Percentiles rank a stretch among this genome's conserved stretches.
phyloP scores from a whole-genome alignment of 2,329 filamentous ascomycete genomes.

The Tolypocladium amazonense region DNA sequence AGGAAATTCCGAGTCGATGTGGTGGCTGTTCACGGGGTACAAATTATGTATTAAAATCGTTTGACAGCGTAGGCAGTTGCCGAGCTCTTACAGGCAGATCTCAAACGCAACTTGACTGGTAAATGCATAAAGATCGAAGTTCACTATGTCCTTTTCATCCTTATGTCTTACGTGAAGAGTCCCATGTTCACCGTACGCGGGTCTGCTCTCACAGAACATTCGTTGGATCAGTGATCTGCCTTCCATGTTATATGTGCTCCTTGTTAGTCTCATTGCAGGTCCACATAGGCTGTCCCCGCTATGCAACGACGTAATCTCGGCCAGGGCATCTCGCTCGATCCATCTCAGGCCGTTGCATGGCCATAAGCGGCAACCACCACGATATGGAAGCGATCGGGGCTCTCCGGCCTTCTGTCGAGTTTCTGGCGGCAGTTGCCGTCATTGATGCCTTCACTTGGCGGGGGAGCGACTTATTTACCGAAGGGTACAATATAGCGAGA shows the following conservation, averaged over 20 bases:
- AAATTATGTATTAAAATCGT: too few relatives aligned
- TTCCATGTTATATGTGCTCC: background rate
- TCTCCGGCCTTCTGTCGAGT: background rate
- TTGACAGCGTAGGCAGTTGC: too few relatives aligned
- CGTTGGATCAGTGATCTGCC: background rate
- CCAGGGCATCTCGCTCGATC: background rate
- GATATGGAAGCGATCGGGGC: background rate
- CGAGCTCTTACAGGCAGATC: too few relatives aligned
- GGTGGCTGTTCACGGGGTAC: too few relatives aligned
- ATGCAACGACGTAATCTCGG: background rate
- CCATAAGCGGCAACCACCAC: background rate
- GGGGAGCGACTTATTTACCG: background rate
- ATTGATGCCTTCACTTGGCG: background rate
- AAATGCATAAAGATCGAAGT: too few relatives aligned
- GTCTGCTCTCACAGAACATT: background rate
- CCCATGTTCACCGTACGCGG: background rate
- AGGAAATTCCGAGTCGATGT: too few relatives aligned
- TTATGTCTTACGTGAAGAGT: too few relatives aligned
- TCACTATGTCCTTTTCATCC: too few relatives aligned
- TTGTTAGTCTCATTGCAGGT: too few relatives aligned
- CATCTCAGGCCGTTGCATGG: background rate
- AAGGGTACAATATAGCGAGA: background rate
- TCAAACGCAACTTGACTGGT: too few relatives aligned
- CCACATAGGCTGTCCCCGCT: background rate
- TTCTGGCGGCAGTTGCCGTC: background rate